Evolutionary conservation across 345 rosid genomes (phyloP).

Genomic region (Dipteronia dyeriana): DNA sequence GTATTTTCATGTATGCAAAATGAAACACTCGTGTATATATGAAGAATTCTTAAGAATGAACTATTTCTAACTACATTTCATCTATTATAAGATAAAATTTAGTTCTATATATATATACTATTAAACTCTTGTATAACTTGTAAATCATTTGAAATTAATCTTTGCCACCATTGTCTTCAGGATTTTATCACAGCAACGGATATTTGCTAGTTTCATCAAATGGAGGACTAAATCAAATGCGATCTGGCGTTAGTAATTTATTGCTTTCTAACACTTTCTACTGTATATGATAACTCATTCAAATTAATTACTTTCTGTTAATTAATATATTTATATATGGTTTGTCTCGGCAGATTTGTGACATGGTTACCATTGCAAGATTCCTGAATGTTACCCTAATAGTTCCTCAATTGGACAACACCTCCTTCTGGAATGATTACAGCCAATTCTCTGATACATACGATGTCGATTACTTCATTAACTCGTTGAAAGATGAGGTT

Average conservation of each 20-base stretch:
- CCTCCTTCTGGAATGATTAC: slow-evolving; percentile 41
- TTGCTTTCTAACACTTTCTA: too few species aligned
- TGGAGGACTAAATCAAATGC: slow-evolving; percentile 45
- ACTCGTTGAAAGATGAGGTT: slow-evolving; percentile 50
- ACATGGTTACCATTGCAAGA: slow-evolving; percentile 44
- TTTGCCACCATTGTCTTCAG: background rate
- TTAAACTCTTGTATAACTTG: too few species aligned
- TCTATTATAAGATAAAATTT: too few species aligned
- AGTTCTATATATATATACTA: too few species aligned
- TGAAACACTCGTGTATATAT: too few species aligned
- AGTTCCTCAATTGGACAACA: slow-evolving; percentile 42
- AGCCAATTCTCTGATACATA: slow-evolving; percentile 52
- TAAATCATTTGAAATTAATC: too few species aligned
- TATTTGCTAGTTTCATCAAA: slow-evolving; percentile 38
- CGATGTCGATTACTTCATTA: slow-evolving; percentile 53
- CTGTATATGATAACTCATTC: too few species aligned
- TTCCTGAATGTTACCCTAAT: slow-evolving; percentile 39
- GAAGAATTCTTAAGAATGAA: too few species aligned
- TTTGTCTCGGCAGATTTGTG: slow-evolving; percentile 32
- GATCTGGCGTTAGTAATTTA: slow-evolving; percentile 20
- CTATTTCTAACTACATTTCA: too few species aligned
- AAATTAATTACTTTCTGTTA: too few species aligned
- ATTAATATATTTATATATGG: too few species aligned
- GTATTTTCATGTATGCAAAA: too few species aligned
- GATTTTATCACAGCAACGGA: slow-evolving; percentile 34